A percentile compares a stretch with the other conserved stretches of the same genome.
These are phyloP conservation scores for Saccharomycopsis synnaedendra DNA, from an alignment of 805 yeast species.

Conservation along the genomic window DNA sequence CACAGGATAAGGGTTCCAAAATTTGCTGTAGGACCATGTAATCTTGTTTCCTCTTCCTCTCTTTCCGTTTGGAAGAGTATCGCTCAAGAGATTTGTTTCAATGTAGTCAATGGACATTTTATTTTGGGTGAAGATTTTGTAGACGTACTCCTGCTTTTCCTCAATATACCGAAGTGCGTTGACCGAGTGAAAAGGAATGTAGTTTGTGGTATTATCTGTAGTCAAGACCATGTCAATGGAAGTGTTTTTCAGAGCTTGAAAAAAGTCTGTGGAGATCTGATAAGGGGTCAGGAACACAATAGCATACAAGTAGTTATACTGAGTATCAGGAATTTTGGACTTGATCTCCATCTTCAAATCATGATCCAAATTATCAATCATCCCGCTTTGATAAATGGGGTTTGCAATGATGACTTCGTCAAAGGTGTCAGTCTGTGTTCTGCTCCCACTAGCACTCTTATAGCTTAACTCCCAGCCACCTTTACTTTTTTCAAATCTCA, in stretches of 20 bases:
- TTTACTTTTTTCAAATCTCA: constrained; percentile 10
- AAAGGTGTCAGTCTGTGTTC: constrained; percentile 18
- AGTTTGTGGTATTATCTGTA: constrained; percentile 7
- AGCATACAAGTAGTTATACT: constrained; percentile 30
- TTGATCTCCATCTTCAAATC: constrained; percentile 7
- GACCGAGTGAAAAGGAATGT: constrained; percentile 25
- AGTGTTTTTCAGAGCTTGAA: constrained; percentile 13
- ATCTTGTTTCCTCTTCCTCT: constrained; percentile 17
- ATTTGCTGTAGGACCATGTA: constrained; percentile 22
- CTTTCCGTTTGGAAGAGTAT: background rate
- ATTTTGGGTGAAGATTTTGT: constrained; percentile 30
- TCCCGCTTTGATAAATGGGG: constrained; percentile 26
- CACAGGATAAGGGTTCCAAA: constrained; percentile 36
- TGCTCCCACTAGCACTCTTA: background rate
- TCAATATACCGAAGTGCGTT: constrained; percentile 22
- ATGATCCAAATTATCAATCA: constrained; percentile 11
- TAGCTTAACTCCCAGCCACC: constrained; percentile 15
- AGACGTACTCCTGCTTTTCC: constrained; percentile 24
- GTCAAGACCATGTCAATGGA: constrained; percentile 19
- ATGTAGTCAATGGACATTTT: constrained; percentile 15
- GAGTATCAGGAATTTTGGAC: constrained; percentile 18
- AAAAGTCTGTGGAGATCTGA: constrained; percentile 2
- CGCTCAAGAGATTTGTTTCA: background rate
- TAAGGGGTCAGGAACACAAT: constrained; percentile 22
- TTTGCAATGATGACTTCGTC: constrained; percentile 36